Conservation (phyloP, 2,329 filamentous ascomycete genomes). For the Neospermospora avenae region DNA sequence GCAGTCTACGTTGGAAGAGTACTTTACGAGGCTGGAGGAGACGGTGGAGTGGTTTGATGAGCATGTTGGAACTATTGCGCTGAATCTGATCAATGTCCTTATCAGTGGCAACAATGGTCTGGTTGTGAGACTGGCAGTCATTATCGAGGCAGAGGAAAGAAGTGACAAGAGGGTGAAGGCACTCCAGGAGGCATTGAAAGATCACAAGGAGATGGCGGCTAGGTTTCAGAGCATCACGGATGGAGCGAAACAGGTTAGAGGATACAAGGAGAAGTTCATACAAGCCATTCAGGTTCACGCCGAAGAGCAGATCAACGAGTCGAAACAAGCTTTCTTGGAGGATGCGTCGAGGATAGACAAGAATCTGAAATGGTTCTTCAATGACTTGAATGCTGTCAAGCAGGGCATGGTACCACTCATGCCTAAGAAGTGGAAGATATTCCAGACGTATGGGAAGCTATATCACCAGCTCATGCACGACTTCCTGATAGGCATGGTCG, state of each 20-base stretch:
- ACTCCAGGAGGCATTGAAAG: constrained; percentile 88
- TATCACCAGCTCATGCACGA: constrained; percentile 97
- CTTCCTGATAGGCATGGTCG: constrained; percentile 77
- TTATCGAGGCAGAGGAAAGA: constrained; percentile 95
- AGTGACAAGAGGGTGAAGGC: constrained; percentile 90
- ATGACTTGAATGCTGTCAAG: constrained; percentile 92
- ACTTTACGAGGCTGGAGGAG: constrained; percentile 82
- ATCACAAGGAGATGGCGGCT: constrained; percentile 91
- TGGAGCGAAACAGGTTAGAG: constrained; percentile 85
- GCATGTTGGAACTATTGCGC: constrained; percentile 81
- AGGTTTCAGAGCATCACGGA: constrained; percentile 94
- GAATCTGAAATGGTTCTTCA: constrained; percentile 93
- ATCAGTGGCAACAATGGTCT: constrained; percentile 83
- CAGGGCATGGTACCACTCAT: constrained; percentile 88
- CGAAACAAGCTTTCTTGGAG: constrained; percentile 70
- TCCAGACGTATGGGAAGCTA: constrained; percentile 82
- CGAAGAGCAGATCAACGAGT: constrained; percentile 56
- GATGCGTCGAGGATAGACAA: constrained; percentile 84
- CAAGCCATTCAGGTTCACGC: constrained; percentile 63
- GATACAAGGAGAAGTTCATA: constrained; percentile 95
- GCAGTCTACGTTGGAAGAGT: constrained; percentile 81
- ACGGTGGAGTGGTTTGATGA: constrained; percentile 95
- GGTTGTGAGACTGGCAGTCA: constrained; percentile 84
- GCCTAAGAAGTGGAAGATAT: constrained; percentile 96
- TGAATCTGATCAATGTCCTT: constrained; percentile 86